Evolutionary conservation across 805 yeast species (phyloP), one percentile per base, ranked within the genome.

Genomic region (Candida pini): DNA sequence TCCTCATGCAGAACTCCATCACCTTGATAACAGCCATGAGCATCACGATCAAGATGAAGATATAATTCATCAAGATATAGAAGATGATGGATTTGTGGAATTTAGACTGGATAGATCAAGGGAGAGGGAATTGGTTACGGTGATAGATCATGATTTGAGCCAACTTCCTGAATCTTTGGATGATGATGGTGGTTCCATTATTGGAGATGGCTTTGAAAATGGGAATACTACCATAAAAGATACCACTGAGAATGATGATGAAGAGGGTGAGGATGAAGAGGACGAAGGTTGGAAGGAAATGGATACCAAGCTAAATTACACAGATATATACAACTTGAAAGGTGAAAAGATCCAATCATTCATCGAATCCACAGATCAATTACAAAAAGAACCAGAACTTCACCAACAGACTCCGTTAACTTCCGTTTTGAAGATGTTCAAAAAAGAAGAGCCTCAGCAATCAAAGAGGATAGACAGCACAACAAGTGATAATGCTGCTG

Each of bases 281-380:
- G 73, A 69, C 23, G 72, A 66, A 10, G 80, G 70, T 19, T 92
- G 98, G 98, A 79, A 82, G 51, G 76, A 83, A 13, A 88, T 92
- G 86, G 81, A 83, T 28, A 78, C 90, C 0, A 79, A 86, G 19
- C 78, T 95, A 3, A 76, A 80, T 31, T 69, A 74, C 37, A 41
- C 52, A 15, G 86, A 86, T 41, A 71, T 86, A 27, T 90, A 86
- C 54, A 85, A 90, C 51, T 84, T 86, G 18, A 75, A 73, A 48
- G 97, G 92, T 4, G 76, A 78, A 38, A 60, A 78, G 17, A 71
- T 78, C 32, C 64, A 76, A 17, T 53, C 52, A 13, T 55, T 55
- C 36, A 35, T 53, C 15, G 56, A 57, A 26, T 53, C 61, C 26
- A 14, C 52, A 35, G 51, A 59, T 41, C 42, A 53, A 5, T 14